phyloP scores from a whole-genome alignment of 345 rosid genomes.

The Pistacia vera region DNA sequence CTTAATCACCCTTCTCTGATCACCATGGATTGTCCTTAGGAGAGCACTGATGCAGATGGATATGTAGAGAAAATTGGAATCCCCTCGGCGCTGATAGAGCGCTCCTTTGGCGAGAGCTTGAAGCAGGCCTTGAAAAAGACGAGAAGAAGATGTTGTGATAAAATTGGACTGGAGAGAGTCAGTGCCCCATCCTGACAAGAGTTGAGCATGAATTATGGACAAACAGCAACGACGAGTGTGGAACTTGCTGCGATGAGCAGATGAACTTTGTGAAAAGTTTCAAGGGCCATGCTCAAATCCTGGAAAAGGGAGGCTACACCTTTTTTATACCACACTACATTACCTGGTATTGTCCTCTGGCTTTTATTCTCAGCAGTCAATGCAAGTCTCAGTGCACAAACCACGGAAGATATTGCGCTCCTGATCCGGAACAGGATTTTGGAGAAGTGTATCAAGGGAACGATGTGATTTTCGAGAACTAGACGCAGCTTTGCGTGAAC shows the following conservation, averaged over 20 bases:
- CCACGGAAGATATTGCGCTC: constrained; percentile 93
- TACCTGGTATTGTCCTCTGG: constrained; percentile 87
- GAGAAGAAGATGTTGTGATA: constrained; percentile 58
- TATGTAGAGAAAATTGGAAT: constrained; percentile 74
- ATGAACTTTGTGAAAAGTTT: constrained; percentile 86
- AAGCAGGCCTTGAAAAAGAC: constrained; percentile 64
- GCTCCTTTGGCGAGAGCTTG: constrained; percentile 60
- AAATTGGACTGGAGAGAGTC: constrained; percentile 94
- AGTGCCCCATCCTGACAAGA: constrained; percentile 88
- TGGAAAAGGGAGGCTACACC: constrained; percentile 78
- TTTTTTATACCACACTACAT: constrained; percentile 90
- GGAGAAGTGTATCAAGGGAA: constrained; percentile 81
- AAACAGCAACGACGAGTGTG: constrained; percentile 93
- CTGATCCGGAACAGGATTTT: constrained; percentile 94
- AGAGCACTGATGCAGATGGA: constrained; percentile 54
- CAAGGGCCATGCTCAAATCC: constrained; percentile 92
- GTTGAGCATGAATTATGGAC: constrained; percentile 98
- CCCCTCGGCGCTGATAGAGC: constrained; percentile 87
- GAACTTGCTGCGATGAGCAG: constrained; percentile 80
- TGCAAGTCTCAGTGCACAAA: constrained; percentile 98
- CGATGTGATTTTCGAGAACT: constrained; percentile 86
- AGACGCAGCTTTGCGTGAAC: constrained; percentile 94
- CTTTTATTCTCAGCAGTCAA: constrained; percentile 60
- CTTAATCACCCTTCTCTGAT: too few species aligned
- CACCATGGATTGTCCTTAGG: constrained; percentile 91